A percentile compares a stretch with the other conserved stretches of the same genome.
Conservation (phyloP, 441 rosid species). For the Pelargonium myrrhifolium region DNA sequence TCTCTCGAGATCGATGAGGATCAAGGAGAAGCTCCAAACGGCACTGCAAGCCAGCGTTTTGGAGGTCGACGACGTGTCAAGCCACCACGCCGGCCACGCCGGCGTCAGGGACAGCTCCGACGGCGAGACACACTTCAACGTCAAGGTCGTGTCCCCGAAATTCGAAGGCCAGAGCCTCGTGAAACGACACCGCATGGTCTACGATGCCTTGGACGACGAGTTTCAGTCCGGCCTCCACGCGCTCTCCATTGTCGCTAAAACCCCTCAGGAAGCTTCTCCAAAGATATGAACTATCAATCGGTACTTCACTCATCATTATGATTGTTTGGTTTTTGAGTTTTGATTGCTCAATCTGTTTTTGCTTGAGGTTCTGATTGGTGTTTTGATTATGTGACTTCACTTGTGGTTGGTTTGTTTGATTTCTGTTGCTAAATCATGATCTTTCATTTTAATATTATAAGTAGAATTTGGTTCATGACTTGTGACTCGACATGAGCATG, state of each 20-base stretch:
- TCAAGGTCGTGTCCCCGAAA: conserved; percentile 50
- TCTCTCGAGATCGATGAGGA: conserved; percentile 33
- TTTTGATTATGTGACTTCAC: no score
- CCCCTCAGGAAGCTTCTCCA: conserved; percentile 37
- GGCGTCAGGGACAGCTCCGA: conserved; percentile 39
- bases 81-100: conserved; percentile 63
- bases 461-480: no score
- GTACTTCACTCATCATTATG: neutral
- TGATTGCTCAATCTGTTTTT: no score
- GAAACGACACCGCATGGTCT: conserved; percentile 60
- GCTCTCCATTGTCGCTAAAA: conserved; percentile 67
- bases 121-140: conserved; percentile 65
- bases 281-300: neutral
- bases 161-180: conserved; percentile 54
- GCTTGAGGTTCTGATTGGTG: no score
- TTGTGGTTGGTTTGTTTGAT: no score
- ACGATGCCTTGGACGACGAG: conserved; percentile 51
- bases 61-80: conserved; percentile 55
- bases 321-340: neutral
- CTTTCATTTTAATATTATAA: no score
- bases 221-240: conserved; percentile 62
- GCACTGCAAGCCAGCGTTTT: conserved; percentile 37
- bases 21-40: conserved; percentile 37
- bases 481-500: no score
- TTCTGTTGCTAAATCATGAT: no score